These are phyloP conservation scores for Centrapalus pauciflorus DNA, from an alignment of 129 eudicot genomes.

Conservation along the genomic window DNA sequence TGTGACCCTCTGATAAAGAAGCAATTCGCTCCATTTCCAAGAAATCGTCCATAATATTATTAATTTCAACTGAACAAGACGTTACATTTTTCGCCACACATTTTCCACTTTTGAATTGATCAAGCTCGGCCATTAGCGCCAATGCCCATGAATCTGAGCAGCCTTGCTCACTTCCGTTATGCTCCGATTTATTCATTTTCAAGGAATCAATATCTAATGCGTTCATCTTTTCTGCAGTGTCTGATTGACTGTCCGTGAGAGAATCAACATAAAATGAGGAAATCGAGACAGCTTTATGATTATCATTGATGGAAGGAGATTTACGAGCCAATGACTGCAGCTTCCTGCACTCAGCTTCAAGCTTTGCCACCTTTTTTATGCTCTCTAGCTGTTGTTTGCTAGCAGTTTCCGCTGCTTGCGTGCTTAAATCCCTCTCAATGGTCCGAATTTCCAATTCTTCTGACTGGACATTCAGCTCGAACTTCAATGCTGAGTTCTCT, in stretches of 20 bases:
- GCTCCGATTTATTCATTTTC: slow-evolving; percentile 35
- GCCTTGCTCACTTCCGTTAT: slow-evolving; percentile 32
- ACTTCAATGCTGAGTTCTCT: slow-evolving; percentile 49
- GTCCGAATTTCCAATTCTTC: slow-evolving; percentile 59
- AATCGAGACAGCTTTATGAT: slow-evolving; percentile 36
- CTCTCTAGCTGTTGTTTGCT: slow-evolving; percentile 78
- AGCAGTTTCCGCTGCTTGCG: slow-evolving; percentile 73
- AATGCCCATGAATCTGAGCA: slow-evolving; percentile 68
- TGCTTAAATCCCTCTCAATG: slow-evolving; percentile 75
- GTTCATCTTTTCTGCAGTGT: slow-evolving; percentile 35
- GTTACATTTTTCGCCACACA: slow-evolving; percentile 19
- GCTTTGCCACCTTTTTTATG: slow-evolving; percentile 71
- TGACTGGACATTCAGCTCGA: slow-evolving; percentile 31
- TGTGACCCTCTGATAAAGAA: slow-evolving; percentile 47
- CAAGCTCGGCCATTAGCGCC: slow-evolving; percentile 74
- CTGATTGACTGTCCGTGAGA: slow-evolving; percentile 66
- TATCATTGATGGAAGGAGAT: slow-evolving; percentile 34
- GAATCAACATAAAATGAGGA: slow-evolving; percentile 54
- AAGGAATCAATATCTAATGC: slow-evolving; percentile 32
- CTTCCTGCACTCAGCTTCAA: slow-evolving; percentile 78
- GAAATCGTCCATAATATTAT: slow-evolving; percentile 83
- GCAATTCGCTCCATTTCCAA: slow-evolving; percentile 85
- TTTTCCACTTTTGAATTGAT: slow-evolving; percentile 58
- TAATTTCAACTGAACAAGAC: slow-evolving; percentile 40
- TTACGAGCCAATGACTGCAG: slow-evolving; percentile 53